phyloP scores from a whole-genome alignment of 1,139 yeast genomes.

The Kluyveromyces sp. region DNA sequence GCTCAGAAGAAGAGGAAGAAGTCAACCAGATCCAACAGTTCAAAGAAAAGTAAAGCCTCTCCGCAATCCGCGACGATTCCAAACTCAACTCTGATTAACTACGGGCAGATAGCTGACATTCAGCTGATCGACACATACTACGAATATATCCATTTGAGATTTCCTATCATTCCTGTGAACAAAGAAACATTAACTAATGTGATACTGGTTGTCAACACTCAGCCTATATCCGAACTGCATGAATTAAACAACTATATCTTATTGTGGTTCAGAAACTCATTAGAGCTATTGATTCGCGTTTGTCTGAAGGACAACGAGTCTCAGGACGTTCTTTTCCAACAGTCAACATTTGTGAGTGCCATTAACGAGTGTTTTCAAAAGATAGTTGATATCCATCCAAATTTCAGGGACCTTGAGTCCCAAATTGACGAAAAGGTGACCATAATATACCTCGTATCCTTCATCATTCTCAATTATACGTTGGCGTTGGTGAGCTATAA shows the following conservation, averaged over 20 bases:
- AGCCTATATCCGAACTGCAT: slow-evolving; percentile 31
- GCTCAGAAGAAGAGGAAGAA: slow-evolving; percentile 4
- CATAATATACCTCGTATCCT: slow-evolving; percentile 40
- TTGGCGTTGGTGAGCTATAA: slow-evolving; percentile 52
- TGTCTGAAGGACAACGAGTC: slow-evolving; percentile 31
- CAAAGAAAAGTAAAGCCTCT: slow-evolving; percentile 1
- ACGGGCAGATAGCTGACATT: slow-evolving; percentile 28
- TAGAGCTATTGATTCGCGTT: slow-evolving; percentile 40
- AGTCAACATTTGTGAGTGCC: slow-evolving; percentile 26
- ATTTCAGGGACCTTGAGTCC: slow-evolving; percentile 31
- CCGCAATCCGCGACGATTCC: slow-evolving; percentile 1
- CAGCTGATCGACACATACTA: slow-evolving; percentile 41
- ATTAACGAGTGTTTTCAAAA: slow-evolving; percentile 37
- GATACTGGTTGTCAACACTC: slow-evolving; percentile 32
- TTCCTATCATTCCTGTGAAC: slow-evolving; percentile 53
- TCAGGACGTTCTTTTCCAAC: slow-evolving; percentile 25
- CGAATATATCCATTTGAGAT: slow-evolving; percentile 44
- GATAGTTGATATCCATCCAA: slow-evolving; percentile 41
- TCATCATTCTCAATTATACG: slow-evolving; percentile 49
- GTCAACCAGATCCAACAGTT: slow-evolving; percentile 1
- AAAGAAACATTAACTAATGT: slow-evolving; percentile 34
- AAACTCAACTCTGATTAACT: slow-evolving; percentile 14
- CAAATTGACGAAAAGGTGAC: slow-evolving; percentile 33
- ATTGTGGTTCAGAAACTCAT: slow-evolving; percentile 45
- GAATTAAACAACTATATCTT: slow-evolving; percentile 39